Percentiles rank a stretch among this genome's conserved stretches.
Evolutionary conservation across 139 green algal species (phyloP).

Genomic region (Astrephomene gubernaculifera): DNA sequence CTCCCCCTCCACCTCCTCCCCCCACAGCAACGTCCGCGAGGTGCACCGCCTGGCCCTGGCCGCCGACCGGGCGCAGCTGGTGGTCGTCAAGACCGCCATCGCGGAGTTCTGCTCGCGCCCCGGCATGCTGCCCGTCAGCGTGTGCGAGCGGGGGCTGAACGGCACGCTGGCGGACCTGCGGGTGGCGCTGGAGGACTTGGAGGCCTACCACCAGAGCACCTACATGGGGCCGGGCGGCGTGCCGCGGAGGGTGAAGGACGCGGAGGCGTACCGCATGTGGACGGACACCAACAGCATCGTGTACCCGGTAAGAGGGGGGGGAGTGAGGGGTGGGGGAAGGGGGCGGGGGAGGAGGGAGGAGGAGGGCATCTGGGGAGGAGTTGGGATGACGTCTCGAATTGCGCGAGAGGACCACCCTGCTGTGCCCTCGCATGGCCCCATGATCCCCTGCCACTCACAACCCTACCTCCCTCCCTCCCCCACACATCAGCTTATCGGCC

Average conservation of each 20-base stretch:
- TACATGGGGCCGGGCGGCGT: not conserved
- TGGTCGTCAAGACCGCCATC: not conserved
- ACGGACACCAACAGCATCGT: too few species aligned
- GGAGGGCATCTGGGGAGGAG: too few species aligned
- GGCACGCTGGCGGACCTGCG: not conserved
- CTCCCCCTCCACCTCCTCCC: not conserved
- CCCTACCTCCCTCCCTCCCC: too few species aligned
- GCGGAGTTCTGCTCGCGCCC: slow-evolving; percentile 16
- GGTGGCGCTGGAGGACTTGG: not conserved
- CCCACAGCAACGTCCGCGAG: slow-evolving; percentile 22
- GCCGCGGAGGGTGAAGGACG: not conserved
- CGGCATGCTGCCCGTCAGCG: not conserved
- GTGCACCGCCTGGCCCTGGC: slow-evolving; percentile 33
- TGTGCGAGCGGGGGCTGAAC: slow-evolving; percentile 9
- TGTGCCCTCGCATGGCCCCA: too few species aligned
- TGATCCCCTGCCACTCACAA: too few species aligned
- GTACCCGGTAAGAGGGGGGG: too few species aligned
- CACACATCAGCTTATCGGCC: too few species aligned
- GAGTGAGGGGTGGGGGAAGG: too few species aligned
- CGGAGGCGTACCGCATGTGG: not conserved
- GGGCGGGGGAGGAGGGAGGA: too few species aligned
- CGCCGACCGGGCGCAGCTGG: slow-evolving; percentile 13
- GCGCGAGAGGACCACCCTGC: too few species aligned
- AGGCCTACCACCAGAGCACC: slow-evolving; percentile 19
- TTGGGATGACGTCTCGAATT: too few species aligned